A percentile compares a stretch with the other conserved stretches of the same genome.
These are phyloP conservation scores for Fusarium sp. DNA, from an alignment of 2,329 filamentous ascomycete genomes.

Conservation along the genomic window DNA sequence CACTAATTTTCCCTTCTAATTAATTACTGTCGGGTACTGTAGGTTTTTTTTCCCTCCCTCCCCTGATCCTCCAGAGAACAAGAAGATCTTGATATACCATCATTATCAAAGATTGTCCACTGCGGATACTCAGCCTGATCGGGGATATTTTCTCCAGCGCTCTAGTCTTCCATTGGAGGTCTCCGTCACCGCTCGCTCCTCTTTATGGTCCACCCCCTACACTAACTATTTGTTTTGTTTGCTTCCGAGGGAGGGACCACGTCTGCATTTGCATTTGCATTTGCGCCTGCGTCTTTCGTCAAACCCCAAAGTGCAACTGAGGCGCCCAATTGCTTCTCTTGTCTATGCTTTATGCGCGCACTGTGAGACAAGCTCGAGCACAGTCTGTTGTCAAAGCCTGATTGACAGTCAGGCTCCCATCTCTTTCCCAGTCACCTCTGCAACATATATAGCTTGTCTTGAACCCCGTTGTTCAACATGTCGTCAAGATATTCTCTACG, in stretches of 20 bases:
- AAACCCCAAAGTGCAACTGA: conserved; percentile 14
- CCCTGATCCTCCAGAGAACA: neutral
- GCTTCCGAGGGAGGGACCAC: conserved; percentile 6
- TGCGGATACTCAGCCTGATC: conserved; percentile 11
- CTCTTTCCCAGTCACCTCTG: conserved; percentile 2
- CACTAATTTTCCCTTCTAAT: neutral
- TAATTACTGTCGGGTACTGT: neutral
- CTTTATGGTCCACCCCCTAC: conserved; percentile 1
- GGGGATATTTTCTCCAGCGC: conserved; percentile 9
- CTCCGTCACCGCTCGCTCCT: conserved; percentile 21
- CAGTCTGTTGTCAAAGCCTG: conserved; percentile 25
- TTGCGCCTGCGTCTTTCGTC: conserved; percentile 13
- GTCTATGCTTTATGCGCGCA: conserved; percentile 12
- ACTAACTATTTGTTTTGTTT: conserved; percentile 13
- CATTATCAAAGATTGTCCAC: neutral
- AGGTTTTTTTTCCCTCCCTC: neutral
- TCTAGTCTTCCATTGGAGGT: conserved; percentile 16
- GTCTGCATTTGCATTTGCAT: conserved; percentile 6
- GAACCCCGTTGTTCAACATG: conserved; percentile 46
- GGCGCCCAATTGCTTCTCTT: conserved; percentile 25
- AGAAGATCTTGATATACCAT: neutral
- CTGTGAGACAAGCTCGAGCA: conserved; percentile 17
- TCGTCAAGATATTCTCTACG: conserved; percentile 54
- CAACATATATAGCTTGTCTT: conserved; percentile 39
- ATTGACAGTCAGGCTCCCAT: conserved; percentile 7